Base-by-base conservation (phyloP, 2,329 filamentous ascomycete species). In the Chalaropsis ovoidea region DNA sequence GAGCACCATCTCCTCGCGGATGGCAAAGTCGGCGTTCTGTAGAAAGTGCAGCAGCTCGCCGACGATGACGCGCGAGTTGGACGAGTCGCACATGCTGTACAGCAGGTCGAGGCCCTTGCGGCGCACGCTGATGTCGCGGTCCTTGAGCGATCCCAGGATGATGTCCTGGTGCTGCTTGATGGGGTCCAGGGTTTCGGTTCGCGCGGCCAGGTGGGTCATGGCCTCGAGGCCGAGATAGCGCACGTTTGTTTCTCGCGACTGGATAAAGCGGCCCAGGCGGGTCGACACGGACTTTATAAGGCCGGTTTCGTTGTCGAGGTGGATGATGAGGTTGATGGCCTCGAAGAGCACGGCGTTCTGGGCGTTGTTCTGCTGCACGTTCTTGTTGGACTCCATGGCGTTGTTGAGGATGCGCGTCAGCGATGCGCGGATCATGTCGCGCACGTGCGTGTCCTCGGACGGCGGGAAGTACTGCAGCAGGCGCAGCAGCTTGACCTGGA, bases 71-170 rank as follows among this genome's bases (percentile, higher is more conserved):
- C 90, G 88, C 7, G 94, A 91, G 75, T 99, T 99, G n/a, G 87
- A 87, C 42, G 89, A 84, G 76, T 99, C 94, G 75, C 95, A 99
- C 94, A 99, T 99, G 84, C 94, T 99, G 82, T 99, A 99, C 42
- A 99, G 82, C 65, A 99, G 78, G 76, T 99, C 95, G 61, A 99
- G 82, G 67, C 93, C 94, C 76, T 99, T 97, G 70, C 94, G 85
- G 68, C 95, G 86, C 58, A 99, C 94, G 73, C 93, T 97, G 72
- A 99, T 99, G 75, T 99, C 94, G 67, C 94, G 84, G 74, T 99
- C 94, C 73, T 94, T 90, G 54, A 99, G 80, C 0, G 94, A 96
- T 41, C 91, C 90, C 56, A 99, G 84, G 71, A 99, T 99, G 68
- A 97, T 92, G 68, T 89, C 89, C 73, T 99, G 94, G 74, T 99